Evolutionary conservation across 345 rosid species (phyloP).

Genomic region (Abelmoschus esculentus): DNA sequence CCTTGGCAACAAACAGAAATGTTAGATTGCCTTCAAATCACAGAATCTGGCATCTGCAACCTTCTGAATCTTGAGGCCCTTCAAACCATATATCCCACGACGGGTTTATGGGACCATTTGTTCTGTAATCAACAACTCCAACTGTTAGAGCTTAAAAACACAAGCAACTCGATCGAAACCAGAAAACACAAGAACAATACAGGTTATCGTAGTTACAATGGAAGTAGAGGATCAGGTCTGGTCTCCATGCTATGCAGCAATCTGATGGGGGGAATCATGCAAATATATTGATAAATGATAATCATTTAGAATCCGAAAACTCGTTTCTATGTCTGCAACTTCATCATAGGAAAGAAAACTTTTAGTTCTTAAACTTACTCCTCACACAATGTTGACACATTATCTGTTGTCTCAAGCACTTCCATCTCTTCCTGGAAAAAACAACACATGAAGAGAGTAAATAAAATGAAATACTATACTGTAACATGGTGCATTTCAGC

Average conservation of each 20-base stretch:
- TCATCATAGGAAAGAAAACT: background rate
- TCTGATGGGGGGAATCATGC: background rate
- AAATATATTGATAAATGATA: background rate
- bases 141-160: conserved; percentile 3
- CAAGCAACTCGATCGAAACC: background rate
- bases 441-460: background rate
- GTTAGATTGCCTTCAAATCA: conserved; percentile 28
- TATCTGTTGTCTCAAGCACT: background rate
- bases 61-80: conserved; percentile 51
- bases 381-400: background rate
- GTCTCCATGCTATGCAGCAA: background rate
- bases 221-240: background rate
- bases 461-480: background rate
- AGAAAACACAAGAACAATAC: background rate
- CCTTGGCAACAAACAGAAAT: conserved; percentile 13
- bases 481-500: background rate
- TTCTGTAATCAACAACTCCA: conserved; percentile 35
- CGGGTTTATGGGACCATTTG: conserved; percentile 49
- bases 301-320: background rate
- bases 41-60: conserved; percentile 60
- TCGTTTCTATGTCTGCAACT: background rate
- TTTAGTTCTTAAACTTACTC: background rate
- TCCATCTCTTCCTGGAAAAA: background rate
- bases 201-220: background rate
- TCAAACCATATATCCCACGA: conserved; percentile 78